These are phyloP conservation scores for Cytauxzoon felis DNA, from an alignment of 169 alveolate genomes.

Conservation along the genomic window DNA sequence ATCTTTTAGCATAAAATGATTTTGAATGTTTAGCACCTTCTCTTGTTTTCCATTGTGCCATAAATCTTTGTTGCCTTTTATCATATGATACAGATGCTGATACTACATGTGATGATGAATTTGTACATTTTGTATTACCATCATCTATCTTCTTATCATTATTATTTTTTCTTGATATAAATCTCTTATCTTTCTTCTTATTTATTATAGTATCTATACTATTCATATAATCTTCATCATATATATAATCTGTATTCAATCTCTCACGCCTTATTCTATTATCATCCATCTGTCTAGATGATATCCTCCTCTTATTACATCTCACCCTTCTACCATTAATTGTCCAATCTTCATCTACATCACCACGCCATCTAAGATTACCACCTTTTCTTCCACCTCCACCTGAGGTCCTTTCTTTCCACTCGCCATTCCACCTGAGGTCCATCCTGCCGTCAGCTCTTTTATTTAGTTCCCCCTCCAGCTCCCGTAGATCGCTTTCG, in stretches of 20 bases:
- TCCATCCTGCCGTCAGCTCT: neutral
- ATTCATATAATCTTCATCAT: neutral
- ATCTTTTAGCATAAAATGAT: conserved; percentile 68
- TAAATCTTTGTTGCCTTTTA: conserved; percentile 69
- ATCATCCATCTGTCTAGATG: neutral
- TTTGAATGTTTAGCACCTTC: conserved; percentile 74
- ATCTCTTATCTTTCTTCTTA: neutral
- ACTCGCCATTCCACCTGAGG: neutral
- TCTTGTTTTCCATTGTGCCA: conserved; percentile 78
- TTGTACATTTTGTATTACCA: neutral
- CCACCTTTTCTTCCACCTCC: neutral
- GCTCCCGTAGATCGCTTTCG: too few species aligned
- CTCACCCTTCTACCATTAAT: neutral
- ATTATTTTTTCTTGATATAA: neutral
- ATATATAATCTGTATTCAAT: neutral
- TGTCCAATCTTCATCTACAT: neutral
- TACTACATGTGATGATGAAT: conserved; percentile 64
- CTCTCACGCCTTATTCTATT: neutral
- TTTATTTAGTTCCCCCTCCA: neutral
- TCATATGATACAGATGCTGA: conserved; percentile 73
- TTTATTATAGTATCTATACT: neutral
- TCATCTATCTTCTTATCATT: neutral
- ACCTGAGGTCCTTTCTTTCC: neutral
- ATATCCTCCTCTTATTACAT: neutral
- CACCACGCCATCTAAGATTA: neutral